Evolutionary conservation across 2,329 filamentous ascomycete genomes (phyloP).

Genomic region (Fusarium phyllophilum): DNA sequence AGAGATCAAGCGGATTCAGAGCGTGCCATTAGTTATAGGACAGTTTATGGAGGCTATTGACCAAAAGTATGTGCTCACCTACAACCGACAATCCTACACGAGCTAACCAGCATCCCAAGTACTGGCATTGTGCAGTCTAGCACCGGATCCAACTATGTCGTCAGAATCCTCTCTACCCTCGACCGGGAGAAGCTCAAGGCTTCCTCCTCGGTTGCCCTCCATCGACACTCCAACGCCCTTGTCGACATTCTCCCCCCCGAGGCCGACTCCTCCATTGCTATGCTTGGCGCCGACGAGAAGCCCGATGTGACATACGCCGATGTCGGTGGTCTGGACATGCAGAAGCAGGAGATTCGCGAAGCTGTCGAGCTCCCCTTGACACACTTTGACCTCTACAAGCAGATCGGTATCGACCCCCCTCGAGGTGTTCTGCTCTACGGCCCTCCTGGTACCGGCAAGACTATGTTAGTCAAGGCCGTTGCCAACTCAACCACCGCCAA

Average conservation of each 20-base stretch:
- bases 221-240: slow-evolving; percentile 97
- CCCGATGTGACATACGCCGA: slow-evolving; percentile 98
- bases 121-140: slow-evolving; percentile 99
- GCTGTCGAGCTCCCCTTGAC: slow-evolving; percentile 96
- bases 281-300: slow-evolving; percentile 97
- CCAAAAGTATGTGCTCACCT: slow-evolving; percentile 77
- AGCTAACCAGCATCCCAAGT: slow-evolving; percentile 57
- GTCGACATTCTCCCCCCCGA: slow-evolving; percentile 99
- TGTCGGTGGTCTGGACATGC: slow-evolving; percentile 98
- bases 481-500: slow-evolving; percentile 98
- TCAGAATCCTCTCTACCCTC: slow-evolving; percentile 96
- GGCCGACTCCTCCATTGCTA: slow-evolving; percentile 97
- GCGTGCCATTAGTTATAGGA: slow-evolving; percentile 95
- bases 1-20: slow-evolving; percentile 99
- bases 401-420: slow-evolving; percentile 98
- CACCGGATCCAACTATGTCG: slow-evolving; percentile 98
- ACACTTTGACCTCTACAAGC: slow-evolving; percentile 98
- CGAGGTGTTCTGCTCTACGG: slow-evolving; percentile 96
- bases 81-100: neutral
- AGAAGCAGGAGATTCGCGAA: slow-evolving; percentile 99
- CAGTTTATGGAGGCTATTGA: slow-evolving; percentile 99
- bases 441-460: slow-evolving; percentile 95
- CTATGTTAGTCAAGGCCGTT: slow-evolving; percentile 97
- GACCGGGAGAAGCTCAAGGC: slow-evolving; percentile 98
- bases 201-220: slow-evolving; percentile 95